Evolutionary conservation across 2,329 filamentous ascomycete species (phyloP).

Genomic region (Aspergillus pseudonomiae): DNA sequence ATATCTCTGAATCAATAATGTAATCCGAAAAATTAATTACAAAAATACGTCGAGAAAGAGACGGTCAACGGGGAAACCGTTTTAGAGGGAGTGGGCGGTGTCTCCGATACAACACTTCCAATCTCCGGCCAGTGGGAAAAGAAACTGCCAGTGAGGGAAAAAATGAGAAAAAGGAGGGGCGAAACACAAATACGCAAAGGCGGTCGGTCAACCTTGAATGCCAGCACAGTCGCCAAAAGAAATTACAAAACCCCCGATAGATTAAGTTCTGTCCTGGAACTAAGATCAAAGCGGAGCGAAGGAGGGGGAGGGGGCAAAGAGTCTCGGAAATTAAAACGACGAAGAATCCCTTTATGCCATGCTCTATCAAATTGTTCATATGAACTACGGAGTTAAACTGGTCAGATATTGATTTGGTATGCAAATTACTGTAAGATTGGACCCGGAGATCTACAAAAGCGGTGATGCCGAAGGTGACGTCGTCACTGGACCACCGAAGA

Average conservation of each 20-base stretch:
- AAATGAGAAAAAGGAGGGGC: not conserved
- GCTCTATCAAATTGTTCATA: not conserved
- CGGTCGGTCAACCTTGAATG: not conserved
- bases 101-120: not conserved
- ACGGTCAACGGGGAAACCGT: not conserved
- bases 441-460: not conserved
- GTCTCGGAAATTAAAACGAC: not conserved
- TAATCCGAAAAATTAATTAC: slow-evolving; percentile 4
- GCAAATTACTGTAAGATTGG: not conserved
- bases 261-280: not conserved
- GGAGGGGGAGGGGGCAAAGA: not conserved
- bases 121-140: not conserved
- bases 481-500: not conserved
- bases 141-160: not conserved
- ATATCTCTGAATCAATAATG: not conserved
- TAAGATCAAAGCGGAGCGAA: not conserved
- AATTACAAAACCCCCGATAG: not conserved
- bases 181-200: not conserved
- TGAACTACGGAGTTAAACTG: not conserved
- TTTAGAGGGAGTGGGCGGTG: not conserved
- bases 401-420: not conserved
- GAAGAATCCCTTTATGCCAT: not conserved
- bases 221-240: not conserved
- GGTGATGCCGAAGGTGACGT: not conserved
- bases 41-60: slow-evolving; percentile 1